Evolutionary conservation across 768 basidiomycete genomes (phyloP).

Genomic region (Jaapia argillacea): DNA sequence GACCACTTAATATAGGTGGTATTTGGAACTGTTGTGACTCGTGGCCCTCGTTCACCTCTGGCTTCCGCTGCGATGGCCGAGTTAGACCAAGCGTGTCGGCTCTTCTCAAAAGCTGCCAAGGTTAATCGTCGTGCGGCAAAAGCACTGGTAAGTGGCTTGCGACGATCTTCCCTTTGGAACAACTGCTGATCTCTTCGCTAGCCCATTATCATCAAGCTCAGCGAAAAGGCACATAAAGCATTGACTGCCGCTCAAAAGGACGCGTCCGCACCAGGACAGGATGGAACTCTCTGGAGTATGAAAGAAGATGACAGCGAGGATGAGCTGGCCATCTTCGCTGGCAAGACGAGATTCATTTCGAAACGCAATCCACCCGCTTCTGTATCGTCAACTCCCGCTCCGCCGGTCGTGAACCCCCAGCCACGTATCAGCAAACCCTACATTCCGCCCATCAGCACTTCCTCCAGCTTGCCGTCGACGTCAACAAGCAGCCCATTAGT

Average conservation of each 20-base stretch:
- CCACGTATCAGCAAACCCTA: not conserved
- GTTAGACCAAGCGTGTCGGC: conserved; percentile 52
- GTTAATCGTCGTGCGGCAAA: conserved; percentile 54
- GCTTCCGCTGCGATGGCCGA: conserved; percentile 61
- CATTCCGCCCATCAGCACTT: not conserved
- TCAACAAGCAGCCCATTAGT: not conserved
- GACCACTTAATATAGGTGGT: too few relatives aligned
- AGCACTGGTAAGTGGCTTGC: conserved; percentile 42
- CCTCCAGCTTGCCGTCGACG: not conserved
- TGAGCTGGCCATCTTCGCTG: not conserved
- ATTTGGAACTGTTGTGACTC: conserved; percentile 71
- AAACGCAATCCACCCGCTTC: too few relatives aligned
- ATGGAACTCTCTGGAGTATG: conserved; percentile 32
- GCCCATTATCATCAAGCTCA: conserved; percentile 51
- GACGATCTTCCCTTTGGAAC: conserved; percentile 1
- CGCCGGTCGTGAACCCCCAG: not conserved
- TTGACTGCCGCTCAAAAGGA: conserved; percentile 33
- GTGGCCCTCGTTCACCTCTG: conserved; percentile 58
- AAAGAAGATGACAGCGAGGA: conserved; percentile 40
- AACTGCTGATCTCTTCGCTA: conserved; percentile 13
- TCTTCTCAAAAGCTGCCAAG: conserved; percentile 54
- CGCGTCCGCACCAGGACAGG: conserved; percentile 17
- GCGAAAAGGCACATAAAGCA: conserved; percentile 53
- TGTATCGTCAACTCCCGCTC: too few relatives aligned
- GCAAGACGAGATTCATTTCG: conserved; percentile 1